phyloP scores from a whole-genome alignment of 345 rosid genomes.

The Eucalyptus curtisii region DNA sequence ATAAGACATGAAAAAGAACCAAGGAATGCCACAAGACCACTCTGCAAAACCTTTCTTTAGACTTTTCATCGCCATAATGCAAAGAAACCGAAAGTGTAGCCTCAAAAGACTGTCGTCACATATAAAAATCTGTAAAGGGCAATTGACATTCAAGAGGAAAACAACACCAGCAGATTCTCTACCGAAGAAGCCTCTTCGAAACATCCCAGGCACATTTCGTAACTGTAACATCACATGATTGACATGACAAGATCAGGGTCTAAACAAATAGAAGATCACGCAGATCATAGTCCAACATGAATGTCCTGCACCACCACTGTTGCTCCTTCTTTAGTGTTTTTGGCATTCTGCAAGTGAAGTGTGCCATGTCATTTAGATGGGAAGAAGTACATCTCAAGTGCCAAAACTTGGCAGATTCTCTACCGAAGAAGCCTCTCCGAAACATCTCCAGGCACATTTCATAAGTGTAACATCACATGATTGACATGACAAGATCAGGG shows the following conservation, averaged over 20 bases:
- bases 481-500: too few species aligned
- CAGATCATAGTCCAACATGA: conserved; percentile 40
- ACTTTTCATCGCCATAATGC: neutral
- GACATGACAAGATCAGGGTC: neutral
- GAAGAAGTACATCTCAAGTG: too few species aligned
- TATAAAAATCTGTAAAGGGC: neutral
- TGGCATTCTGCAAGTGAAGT: conserved; percentile 49
- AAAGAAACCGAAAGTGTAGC: neutral
- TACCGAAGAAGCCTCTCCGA: neutral
- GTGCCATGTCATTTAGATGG: neutral
- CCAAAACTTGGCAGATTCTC: neutral
- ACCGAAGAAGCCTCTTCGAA: neutral
- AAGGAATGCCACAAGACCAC: neutral
- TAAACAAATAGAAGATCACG: neutral
- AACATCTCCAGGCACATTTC: too few species aligned
- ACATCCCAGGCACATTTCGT: neutral
- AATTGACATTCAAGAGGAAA: neutral
- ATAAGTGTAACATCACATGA: too few species aligned
- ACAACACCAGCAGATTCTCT: neutral
- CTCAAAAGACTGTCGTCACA: neutral
- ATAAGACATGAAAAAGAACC: neutral
- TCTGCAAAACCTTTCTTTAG: neutral
- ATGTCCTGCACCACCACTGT: conserved; percentile 77
- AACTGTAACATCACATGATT: neutral
- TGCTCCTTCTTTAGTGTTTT: conserved; percentile 65